Conservation (phyloP, 192 early-diverging fungal genomes). For the Linnemannia zychae region DNA sequence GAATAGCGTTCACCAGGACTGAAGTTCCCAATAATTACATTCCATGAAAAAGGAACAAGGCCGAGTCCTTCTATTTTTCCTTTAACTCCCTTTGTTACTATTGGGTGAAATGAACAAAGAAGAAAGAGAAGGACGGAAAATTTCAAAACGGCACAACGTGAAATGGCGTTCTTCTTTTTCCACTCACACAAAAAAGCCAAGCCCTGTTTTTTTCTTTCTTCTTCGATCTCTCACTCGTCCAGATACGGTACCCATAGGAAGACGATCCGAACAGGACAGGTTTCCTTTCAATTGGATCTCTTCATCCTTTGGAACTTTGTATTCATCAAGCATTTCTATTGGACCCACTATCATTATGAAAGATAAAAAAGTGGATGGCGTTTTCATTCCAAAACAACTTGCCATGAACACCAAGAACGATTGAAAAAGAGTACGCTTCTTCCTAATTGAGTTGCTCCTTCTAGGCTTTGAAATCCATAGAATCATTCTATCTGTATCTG, state of each 20-base stretch:
- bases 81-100: not conserved
- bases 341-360: not conserved
- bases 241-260: not conserved
- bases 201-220: not conserved
- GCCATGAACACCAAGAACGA: not conserved
- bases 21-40: not conserved
- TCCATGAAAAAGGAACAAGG: not conserved
- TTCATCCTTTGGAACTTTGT: not conserved
- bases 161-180: not conserved
- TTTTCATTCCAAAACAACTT: not conserved
- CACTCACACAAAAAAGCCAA: not conserved
- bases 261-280: not conserved
- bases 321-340: not conserved
- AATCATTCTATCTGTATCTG: not conserved
- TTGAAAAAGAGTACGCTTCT: not conserved
- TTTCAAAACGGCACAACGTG: not conserved
- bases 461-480: not conserved
- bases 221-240: not conserved
- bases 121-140: not conserved
- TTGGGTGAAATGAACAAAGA: constrained; percentile 2
- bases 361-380: not conserved
- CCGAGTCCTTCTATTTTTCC: too few relatives aligned
- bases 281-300: not conserved
- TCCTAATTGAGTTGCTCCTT: too few relatives aligned
- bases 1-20: not conserved